These are phyloP conservation scores for Blastocystis sp. DNA, from an alignment of 352 stramenopile species.

Conservation along the genomic window DNA sequence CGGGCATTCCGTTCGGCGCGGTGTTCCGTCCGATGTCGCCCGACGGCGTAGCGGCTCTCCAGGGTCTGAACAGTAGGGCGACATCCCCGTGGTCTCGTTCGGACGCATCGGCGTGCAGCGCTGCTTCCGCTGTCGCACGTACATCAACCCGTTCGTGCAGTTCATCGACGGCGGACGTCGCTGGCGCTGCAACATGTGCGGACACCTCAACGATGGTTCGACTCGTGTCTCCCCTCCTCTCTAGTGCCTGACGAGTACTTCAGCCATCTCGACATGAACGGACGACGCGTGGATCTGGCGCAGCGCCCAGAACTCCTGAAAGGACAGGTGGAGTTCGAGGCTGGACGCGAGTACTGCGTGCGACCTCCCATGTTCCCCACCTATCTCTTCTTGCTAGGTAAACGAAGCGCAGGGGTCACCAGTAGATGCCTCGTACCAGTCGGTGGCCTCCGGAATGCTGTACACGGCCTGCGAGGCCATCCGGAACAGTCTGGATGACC, in stretches of 20 bases:
- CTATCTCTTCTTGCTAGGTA: conserved; percentile 10
- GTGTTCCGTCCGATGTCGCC: conserved; percentile 39
- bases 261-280: conserved; percentile 87
- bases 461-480: conserved; percentile 70
- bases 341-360: conserved; percentile 72
- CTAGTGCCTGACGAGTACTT: conserved; percentile 88
- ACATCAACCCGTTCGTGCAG: conserved; percentile 83
- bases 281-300: conserved; percentile 82
- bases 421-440: conserved; percentile 75
- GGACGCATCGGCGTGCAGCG: conserved; percentile 72
- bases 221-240: not conserved
- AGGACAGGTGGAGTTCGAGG: conserved; percentile 75
- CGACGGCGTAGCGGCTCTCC: not conserved
- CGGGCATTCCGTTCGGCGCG: conserved; percentile 39
- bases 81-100: conserved; percentile 66
- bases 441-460: conserved; percentile 73
- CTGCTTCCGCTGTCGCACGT: conserved; percentile 80
- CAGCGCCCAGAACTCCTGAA: conserved; percentile 77
- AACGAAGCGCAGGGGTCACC: conserved; percentile 66
- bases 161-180: conserved; percentile 76
- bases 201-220: conserved; percentile 73
- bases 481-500: conserved; percentile 71
- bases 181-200: conserved; percentile 83
- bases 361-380: conserved; percentile 6
- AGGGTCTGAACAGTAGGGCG: not conserved